Evolutionary conservation across 148 eudicot species (phyloP).

Genomic region (Cornus suecica): DNA sequence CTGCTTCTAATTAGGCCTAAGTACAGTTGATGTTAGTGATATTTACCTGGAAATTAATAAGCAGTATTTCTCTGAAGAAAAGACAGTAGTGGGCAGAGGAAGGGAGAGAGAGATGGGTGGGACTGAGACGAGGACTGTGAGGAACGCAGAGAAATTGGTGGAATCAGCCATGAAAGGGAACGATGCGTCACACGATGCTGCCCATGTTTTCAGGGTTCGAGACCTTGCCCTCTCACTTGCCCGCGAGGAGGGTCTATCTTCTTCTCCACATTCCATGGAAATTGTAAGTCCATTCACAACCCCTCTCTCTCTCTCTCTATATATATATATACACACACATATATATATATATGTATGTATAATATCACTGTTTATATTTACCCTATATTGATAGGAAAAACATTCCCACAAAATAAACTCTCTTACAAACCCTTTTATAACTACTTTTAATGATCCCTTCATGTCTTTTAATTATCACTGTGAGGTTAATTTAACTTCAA

Average conservation of each 20-base stretch:
- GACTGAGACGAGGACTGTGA: slow-evolving; percentile 29
- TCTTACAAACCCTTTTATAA: not conserved
- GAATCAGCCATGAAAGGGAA: slow-evolving; percentile 54
- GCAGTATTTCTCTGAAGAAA: too few species aligned
- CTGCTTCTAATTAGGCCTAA: too few species aligned
- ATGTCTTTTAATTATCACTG: not conserved
- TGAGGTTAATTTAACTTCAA: not conserved
- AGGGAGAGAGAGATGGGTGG: not conserved
- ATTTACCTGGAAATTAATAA: too few species aligned
- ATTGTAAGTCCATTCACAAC: slow-evolving; percentile 31
- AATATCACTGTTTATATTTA: too few species aligned
- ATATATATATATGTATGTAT: too few species aligned
- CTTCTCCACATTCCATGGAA: slow-evolving; percentile 56
- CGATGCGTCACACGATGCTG: slow-evolving; percentile 92
- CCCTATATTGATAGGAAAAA: too few species aligned
- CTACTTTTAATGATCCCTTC: not conserved
- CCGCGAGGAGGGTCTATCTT: slow-evolving; percentile 53
- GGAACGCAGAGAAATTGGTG: slow-evolving; percentile 69
- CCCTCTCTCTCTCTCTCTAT: not conserved
- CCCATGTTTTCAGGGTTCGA: slow-evolving; percentile 80
- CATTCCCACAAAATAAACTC: not conserved
- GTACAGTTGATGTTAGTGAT: too few species aligned
- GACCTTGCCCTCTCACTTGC: slow-evolving; percentile 89
- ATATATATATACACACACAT: too few species aligned
- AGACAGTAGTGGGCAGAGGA: not conserved